Conservation (phyloP, 1,284 basidiomycete genomes). For the Coniophora puteana region DNA sequence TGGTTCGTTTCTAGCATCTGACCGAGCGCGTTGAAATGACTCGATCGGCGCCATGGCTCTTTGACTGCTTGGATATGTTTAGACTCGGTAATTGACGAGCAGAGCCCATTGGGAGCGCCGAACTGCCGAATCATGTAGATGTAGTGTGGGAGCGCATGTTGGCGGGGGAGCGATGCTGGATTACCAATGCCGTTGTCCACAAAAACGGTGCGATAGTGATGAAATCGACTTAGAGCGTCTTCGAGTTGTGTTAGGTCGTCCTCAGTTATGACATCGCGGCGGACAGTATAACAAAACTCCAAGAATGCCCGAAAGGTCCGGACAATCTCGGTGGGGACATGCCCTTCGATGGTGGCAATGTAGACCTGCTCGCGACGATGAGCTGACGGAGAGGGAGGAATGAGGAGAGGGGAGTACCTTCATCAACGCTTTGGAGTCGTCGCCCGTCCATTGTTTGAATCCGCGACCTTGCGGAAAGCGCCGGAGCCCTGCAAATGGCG, state of each 20-base stretch:
- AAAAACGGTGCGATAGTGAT: background rate
- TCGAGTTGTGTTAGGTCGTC: background rate
- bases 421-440: slow-evolving; percentile 10
- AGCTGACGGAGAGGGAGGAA: background rate
- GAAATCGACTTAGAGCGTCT: background rate
- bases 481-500: slow-evolving; percentile 5
- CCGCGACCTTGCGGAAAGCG: slow-evolving; percentile 7
- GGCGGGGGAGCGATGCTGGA: background rate
- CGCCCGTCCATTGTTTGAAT: slow-evolving; percentile 10
- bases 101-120: no score
- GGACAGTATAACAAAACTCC: background rate
- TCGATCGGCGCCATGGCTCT: slow-evolving; percentile 18
- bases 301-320: slow-evolving; percentile 24
- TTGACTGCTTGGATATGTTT: slow-evolving; percentile 6
- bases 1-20: slow-evolving; percentile 19
- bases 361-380: slow-evolving; percentile 11
- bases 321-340: slow-evolving; percentile 13
- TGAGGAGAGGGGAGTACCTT: slow-evolving; percentile 3
- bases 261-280: background rate
- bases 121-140: background rate
- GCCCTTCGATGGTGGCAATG: slow-evolving; percentile 11
- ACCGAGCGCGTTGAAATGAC: slow-evolving; percentile 8
- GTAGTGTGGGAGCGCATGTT: background rate
- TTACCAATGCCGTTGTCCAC: background rate
- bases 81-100: slow-evolving; percentile 3